Evolutionary conservation across 1,284 basidiomycete genomes (phyloP).

Genomic region (Ceratobasidium papillatum): DNA sequence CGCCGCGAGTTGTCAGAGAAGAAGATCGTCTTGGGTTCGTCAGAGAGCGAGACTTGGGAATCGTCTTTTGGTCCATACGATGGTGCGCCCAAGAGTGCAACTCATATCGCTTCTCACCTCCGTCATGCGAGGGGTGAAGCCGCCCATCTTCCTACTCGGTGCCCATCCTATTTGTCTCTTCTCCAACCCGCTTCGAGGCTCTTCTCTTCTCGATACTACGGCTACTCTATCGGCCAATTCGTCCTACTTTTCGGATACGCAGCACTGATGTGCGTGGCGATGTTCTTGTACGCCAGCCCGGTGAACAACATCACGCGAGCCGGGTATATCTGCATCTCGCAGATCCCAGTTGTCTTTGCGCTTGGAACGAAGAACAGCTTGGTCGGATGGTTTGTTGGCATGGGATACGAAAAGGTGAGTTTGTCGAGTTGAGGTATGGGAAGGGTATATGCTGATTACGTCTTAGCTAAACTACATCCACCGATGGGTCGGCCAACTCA

Average conservation of each 20-base stretch:
- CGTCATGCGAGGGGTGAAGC: constrained; percentile 6
- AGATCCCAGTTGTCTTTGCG: constrained; percentile 43
- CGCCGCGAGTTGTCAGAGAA: constrained; percentile 10
- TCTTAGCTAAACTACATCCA: constrained; percentile 44
- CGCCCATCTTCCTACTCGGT: constrained; percentile 32
- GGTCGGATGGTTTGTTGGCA: constrained; percentile 40
- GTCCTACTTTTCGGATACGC: constrained; percentile 33
- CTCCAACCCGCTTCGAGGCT: constrained; percentile 38
- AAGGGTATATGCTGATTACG: neutral
- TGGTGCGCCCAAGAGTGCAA: constrained; percentile 10
- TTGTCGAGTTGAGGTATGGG: neutral
- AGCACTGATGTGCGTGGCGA: constrained; percentile 25
- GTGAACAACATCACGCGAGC: constrained; percentile 40
- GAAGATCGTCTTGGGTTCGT: constrained; percentile 16
- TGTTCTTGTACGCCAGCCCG: constrained; percentile 39
- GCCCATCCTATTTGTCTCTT: constrained; percentile 41
- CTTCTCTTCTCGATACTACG: constrained; percentile 30
- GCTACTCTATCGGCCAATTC: constrained; percentile 36
- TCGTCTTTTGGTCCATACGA: constrained; percentile 23
- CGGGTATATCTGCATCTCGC: constrained; percentile 42
- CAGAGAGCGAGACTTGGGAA: constrained; percentile 32
- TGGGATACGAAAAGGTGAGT: constrained; percentile 44
- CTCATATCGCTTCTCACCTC: constrained; percentile 18
- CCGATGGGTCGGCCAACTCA: constrained; percentile 43
- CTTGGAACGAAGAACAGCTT: constrained; percentile 45